These are phyloP conservation scores for Nidularia pulvinata DNA, from an alignment of 768 basidiomycete species.

Conservation along the genomic window DNA sequence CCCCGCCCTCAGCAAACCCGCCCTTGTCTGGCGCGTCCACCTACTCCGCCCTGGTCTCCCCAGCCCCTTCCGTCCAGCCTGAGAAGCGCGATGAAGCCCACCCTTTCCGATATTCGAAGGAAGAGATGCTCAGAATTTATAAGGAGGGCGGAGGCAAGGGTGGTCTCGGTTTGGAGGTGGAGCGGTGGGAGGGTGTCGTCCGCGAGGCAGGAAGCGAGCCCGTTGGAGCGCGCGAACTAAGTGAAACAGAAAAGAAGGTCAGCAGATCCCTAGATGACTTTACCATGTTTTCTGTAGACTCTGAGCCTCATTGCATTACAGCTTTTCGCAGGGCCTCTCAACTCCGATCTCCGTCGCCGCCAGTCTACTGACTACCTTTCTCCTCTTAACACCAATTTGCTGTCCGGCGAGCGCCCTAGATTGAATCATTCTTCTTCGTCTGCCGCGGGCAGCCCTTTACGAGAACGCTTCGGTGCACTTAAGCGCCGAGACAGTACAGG, in stretches of 20 bases:
- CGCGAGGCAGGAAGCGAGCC: conserved; percentile 76
- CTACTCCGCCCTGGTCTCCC: conserved; percentile 71
- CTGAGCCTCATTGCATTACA: conserved; percentile 30
- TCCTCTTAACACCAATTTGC: conserved; percentile 49
- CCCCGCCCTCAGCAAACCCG: conserved; percentile 43
- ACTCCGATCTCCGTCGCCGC: conserved; percentile 87
- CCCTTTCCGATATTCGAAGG: conserved; percentile 88
- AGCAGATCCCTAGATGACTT: conserved; percentile 15
- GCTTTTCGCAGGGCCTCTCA: conserved; percentile 83
- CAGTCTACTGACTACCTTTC: conserved; percentile 77
- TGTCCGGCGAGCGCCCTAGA: conserved; percentile 56
- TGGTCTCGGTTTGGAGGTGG: conserved; percentile 82
- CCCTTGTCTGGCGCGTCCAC: conserved; percentile 54
- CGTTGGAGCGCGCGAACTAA: conserved; percentile 74
- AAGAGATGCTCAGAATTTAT: conserved; percentile 83
- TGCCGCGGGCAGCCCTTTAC: conserved; percentile 52
- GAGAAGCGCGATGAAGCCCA: conserved; percentile 65
- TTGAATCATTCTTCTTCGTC: conserved; percentile 47
- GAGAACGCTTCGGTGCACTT: conserved; percentile 64
- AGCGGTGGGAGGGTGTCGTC: conserved; percentile 88
- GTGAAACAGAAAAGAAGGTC: conserved; percentile 89
- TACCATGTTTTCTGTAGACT: conserved; percentile 12
- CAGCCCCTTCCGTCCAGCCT: conserved; percentile 40
- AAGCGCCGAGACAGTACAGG: conserved; percentile 76
- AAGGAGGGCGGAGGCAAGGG: conserved; percentile 75